Base-by-base conservation (phyloP, 108 stramenopile genomes). In the Nitzschia sp. region DNA sequence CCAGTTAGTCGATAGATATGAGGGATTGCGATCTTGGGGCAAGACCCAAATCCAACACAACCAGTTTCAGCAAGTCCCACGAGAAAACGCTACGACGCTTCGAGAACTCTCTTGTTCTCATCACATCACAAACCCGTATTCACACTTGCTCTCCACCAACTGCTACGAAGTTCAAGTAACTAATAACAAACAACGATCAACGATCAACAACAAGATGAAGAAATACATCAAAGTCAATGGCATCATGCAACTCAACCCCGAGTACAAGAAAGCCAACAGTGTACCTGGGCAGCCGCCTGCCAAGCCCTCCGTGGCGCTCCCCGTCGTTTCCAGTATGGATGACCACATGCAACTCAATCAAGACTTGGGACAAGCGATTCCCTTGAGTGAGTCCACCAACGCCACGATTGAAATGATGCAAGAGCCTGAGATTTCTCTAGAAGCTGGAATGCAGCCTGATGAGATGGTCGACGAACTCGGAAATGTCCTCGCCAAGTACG, bases 241-340 rank as follows among this genome's bases (percentile, higher is more conserved):
- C 19, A 69, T 80, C 7, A 80, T 80, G 79, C 73, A 80, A 62
- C 43, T 80, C 24, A 80, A 80, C 66, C 80, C 80, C 51, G 80
- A 80, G 25, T 80, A 72, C 59, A 80, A 80, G 41, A 60, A 43
- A 17, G 72, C 65, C 11, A 51, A 39, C 42, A 37, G 51, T 11
- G 50, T 22, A 2, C 8, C 55, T 20, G 10, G 21, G 15, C 43
- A 41, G 12, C 10, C 55, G 6, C 37, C 44, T 25, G 3, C 3
- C 11, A 15, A 15, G 12, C 14, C 14, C 17, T 24, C 53, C 8
- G 53, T 55, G 60, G 72, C 71, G 11, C 53, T 78, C n/a, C 77
- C 77, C 8, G 63, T 77, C 37, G 70, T 77, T 3, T 71, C 76
- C 6, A 66, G 48, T 41, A 77, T 77, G 70, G 76, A 71, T n/a